Conservation (phyloP, 441 rosid species). For the Jatropha multifida region DNA sequence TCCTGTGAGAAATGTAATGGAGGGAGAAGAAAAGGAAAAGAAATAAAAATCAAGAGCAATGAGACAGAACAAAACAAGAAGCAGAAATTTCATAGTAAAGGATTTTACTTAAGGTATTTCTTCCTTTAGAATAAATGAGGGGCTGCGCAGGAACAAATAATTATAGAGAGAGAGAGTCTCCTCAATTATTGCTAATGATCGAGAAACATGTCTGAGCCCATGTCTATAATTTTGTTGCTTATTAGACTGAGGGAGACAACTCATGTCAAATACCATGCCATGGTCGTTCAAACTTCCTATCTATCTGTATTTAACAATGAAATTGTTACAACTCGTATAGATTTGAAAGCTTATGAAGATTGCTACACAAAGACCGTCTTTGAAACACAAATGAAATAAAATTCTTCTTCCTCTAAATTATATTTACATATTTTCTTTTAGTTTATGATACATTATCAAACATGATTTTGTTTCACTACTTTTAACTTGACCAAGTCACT, state of each 20-base stretch:
- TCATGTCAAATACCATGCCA: neutral
- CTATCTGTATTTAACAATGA: neutral
- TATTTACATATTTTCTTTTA: too few species aligned
- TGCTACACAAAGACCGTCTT: too few species aligned
- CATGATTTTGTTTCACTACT: too few species aligned
- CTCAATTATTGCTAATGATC: conserved; percentile 30
- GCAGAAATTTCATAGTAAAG: conserved; percentile 34
- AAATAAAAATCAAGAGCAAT: conserved; percentile 26
- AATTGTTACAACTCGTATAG: too few species aligned
- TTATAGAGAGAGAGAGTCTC: conserved; percentile 10
- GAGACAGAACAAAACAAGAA: conserved; percentile 30
- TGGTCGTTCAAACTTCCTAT: neutral
- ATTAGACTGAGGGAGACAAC: neutral
- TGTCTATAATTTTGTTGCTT: conserved; percentile 29
- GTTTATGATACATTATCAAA: too few species aligned
- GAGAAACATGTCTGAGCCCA: conserved; percentile 34
- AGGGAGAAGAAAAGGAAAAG: conserved; percentile 26
- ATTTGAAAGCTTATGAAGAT: too few species aligned
- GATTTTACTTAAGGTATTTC: neutral
- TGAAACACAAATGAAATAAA: too few species aligned
- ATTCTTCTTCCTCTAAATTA: too few species aligned
- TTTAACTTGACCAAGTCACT: too few species aligned
- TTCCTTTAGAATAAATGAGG: conserved; percentile 10
- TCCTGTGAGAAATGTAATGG: conserved; percentile 17
- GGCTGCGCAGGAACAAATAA: conserved; percentile 6